Evolutionary conservation across 2,329 filamentous ascomycete genomes (phyloP).

Genomic region (Sarocladium brachiariae): DNA sequence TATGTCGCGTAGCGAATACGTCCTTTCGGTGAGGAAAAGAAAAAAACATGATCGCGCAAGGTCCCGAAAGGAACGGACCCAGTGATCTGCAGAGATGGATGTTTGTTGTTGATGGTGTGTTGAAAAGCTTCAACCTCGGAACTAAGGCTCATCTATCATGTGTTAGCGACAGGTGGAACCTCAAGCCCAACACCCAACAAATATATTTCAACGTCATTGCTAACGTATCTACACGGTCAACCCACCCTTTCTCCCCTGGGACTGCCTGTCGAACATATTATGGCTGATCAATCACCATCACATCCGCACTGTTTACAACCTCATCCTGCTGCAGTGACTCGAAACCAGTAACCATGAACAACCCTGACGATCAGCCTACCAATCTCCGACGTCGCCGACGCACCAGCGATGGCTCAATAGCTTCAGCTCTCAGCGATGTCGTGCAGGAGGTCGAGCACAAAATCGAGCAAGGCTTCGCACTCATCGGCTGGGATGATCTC

Average conservation of each 20-base stretch:
- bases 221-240: background rate
- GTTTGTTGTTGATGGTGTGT: background rate
- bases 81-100: no score
- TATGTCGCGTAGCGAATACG: no score
- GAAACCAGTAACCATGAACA: background rate
- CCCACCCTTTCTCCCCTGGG: background rate
- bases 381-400: slow-evolving; percentile 22
- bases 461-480: slow-evolving; percentile 30
- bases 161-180: slow-evolving; percentile 5
- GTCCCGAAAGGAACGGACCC: no score
- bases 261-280: no score
- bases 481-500: slow-evolving; percentile 52
- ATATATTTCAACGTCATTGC: background rate
- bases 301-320: no score
- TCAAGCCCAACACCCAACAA: slow-evolving; percentile 8
- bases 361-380: background rate
- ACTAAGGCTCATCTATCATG: background rate
- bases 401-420: slow-evolving; percentile 23
- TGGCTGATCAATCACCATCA: no score
- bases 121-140: slow-evolving; percentile 4
- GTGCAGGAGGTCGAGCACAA: slow-evolving; percentile 31
- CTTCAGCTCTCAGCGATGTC: slow-evolving; percentile 18
- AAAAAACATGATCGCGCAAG: background rate
- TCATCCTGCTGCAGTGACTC: no score
- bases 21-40: background rate